Conservation (phyloP, 2,329 filamentous ascomycete genomes). For the Cytospora piceae region DNA sequence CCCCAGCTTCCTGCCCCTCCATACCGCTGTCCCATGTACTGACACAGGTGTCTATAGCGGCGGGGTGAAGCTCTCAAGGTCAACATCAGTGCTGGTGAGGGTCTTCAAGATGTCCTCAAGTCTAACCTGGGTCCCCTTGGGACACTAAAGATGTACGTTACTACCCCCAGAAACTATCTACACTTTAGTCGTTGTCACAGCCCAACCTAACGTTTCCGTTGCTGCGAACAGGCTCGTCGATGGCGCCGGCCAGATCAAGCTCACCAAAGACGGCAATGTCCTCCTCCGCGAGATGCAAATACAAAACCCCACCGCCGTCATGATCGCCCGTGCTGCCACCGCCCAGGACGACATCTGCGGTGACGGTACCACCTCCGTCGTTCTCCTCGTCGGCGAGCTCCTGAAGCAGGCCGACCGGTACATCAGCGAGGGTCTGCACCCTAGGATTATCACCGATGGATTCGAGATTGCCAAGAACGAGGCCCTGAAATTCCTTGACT, state of each 20-base stretch:
- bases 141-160: slow-evolving; percentile 86
- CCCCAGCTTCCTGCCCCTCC: slow-evolving; percentile 35
- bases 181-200: neutral
- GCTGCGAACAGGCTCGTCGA: slow-evolving; percentile 62
- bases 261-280: slow-evolving; percentile 98
- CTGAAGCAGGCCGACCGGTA: slow-evolving; percentile 97
- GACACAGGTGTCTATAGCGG: slow-evolving; percentile 61
- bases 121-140: slow-evolving; percentile 93
- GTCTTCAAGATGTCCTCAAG: slow-evolving; percentile 89
- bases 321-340: slow-evolving; percentile 82
- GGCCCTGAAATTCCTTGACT: slow-evolving; percentile 91
- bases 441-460: slow-evolving; percentile 93
- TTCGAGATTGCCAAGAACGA: slow-evolving; percentile 97
- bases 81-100: slow-evolving; percentile 96
- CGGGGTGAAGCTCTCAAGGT: slow-evolving; percentile 95
- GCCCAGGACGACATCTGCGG: slow-evolving; percentile 98
- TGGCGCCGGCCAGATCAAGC: slow-evolving; percentile 85
- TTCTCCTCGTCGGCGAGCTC: slow-evolving; percentile 92
- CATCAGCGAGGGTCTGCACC: slow-evolving; percentile 95
- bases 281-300: slow-evolving; percentile 83
- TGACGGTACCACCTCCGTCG: slow-evolving; percentile 96
- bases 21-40: slow-evolving; percentile 44
- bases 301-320: slow-evolving; percentile 95
- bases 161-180: neutral
- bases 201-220: slow-evolving; percentile 24